Evolutionary conservation across 495 filamentous ascomycete species (phyloP), one percentile per base, ranked within the genome.

Genomic region (Jackrogersella minutella): DNA sequence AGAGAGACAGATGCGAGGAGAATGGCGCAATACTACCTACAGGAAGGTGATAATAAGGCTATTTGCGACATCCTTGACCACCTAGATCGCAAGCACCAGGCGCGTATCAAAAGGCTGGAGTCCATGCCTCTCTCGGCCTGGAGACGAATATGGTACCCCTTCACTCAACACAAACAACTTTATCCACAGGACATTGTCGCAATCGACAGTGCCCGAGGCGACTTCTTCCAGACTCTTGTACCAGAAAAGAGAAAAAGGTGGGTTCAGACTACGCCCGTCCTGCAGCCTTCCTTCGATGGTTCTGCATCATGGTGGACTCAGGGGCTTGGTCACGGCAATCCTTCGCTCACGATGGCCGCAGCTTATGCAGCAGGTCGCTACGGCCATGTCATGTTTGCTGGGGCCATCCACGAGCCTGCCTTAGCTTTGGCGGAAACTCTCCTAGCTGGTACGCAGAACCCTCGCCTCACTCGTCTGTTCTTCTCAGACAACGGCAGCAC

Each of bases 271-370:
- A 10, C 61, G 17, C 55, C 70, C 19, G 14, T 86, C 10, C 75
- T 93, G 0, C 77, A 76, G 21, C 82, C 89, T 7, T 86, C 87
- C 0, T 92, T 93, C 49, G 91, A 93, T 59, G 91, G 86, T 16
- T 92, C 90, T 0, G 91, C 90, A 14, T 92, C 90, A 0, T 93
- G 91, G 91, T 93, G 91, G 91, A 93, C 91, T 0, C 91, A 93
- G 75, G 91, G 91, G 7, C 81, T 93, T 4, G 91, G 91, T 6
- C 91, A 93, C 66, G 89, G 86, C 11, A 91, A 89, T 63, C 85
- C 89, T 0, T 73, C 78, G 0, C 80, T 93, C 4, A 80, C 89
- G 6, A 81, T 92, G 5, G 84, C 88, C 0, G 89, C 90, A 3
- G 89, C 91, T 1, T 89, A 92, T 71, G 91, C 91, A 0, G 88